phyloP scores from a whole-genome alignment of 1,139 yeast species.

The Suhomyces chickasaworum region DNA sequence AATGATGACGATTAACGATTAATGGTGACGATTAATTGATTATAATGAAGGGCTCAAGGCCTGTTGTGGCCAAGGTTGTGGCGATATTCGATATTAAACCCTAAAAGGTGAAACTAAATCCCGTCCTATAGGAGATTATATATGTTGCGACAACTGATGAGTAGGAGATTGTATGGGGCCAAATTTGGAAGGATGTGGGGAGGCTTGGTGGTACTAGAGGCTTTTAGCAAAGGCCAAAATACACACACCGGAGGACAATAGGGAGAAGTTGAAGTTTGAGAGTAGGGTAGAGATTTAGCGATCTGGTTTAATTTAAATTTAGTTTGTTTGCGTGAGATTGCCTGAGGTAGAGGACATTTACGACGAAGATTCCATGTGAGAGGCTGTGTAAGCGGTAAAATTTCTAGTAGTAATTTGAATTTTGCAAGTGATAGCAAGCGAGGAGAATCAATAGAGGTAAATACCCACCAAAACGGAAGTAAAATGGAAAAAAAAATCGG shows the following conservation, averaged over 20 bases:
- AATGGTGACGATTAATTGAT: background rate
- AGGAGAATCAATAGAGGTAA: no score
- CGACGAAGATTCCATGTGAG: no score
- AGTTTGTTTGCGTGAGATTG: background rate
- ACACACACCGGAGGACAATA: background rate
- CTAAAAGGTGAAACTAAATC: background rate
- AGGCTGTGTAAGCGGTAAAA: background rate
- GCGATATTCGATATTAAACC: background rate
- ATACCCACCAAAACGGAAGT: no score
- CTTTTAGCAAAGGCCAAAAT: background rate
- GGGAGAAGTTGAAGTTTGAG: background rate
- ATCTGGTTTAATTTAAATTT: background rate
- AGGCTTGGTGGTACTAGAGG: background rate
- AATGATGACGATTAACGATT: no score
- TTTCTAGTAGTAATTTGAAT: no score
- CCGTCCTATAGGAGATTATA: background rate
- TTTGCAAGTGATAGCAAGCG: background rate
- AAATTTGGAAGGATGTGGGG: background rate
- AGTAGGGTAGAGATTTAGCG: background rate
- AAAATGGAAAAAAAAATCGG: no score
- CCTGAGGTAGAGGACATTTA: background rate
- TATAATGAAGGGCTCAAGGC: background rate
- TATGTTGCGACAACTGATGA: background rate
- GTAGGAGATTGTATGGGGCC: background rate
- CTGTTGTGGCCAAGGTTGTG: background rate